Conservation (phyloP, 306 rosid genomes). For the Spatholobus suberectus region DNA sequence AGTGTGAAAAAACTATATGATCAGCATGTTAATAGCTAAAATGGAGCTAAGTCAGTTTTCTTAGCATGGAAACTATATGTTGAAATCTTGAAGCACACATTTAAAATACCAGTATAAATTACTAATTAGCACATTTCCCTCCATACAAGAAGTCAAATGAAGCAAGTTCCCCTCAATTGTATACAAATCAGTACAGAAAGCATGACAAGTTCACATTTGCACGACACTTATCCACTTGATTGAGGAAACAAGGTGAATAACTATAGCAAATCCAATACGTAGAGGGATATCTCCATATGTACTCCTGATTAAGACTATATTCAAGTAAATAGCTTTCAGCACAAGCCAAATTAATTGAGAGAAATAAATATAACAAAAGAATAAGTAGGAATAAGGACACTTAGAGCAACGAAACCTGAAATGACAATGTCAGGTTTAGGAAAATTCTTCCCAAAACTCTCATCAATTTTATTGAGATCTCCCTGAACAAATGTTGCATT, state of each 20-base stretch:
- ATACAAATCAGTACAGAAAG: slow-evolving; percentile 16
- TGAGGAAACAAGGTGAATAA: not conserved
- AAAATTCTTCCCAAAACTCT: slow-evolving; percentile 78
- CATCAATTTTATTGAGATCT: slow-evolving; percentile 93
- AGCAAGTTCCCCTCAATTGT: slow-evolving; percentile 18
- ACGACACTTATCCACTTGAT: not conserved
- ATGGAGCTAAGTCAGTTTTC: slow-evolving; percentile 6
- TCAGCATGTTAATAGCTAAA: slow-evolving; percentile 7
- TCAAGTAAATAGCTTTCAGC: slow-evolving; percentile 26
- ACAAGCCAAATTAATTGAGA: slow-evolving; percentile 17
- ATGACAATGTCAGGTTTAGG: slow-evolving; percentile 92
- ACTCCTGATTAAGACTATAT: slow-evolving; percentile 29
- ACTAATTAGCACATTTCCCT: not conserved
- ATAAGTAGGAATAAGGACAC: slow-evolving; percentile 23
- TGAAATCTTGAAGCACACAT: not conserved
- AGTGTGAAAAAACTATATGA: slow-evolving; percentile 18
- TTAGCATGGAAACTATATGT: slow-evolving; percentile 19
- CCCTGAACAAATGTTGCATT: slow-evolving; percentile 95
- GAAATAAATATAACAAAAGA: slow-evolving; percentile 19
- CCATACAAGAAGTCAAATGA: slow-evolving; percentile 16
- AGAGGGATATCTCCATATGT: slow-evolving; percentile 12
- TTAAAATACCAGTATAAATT: slow-evolving; percentile 12
- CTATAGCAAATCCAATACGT: slow-evolving; percentile 6
- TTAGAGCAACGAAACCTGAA: slow-evolving; percentile 62
- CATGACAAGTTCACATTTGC: not conserved